Evolutionary conservation across 306 rosid species (phyloP), one percentile per base, ranked within the genome.

Genomic region (Lathyrus sativus): DNA sequence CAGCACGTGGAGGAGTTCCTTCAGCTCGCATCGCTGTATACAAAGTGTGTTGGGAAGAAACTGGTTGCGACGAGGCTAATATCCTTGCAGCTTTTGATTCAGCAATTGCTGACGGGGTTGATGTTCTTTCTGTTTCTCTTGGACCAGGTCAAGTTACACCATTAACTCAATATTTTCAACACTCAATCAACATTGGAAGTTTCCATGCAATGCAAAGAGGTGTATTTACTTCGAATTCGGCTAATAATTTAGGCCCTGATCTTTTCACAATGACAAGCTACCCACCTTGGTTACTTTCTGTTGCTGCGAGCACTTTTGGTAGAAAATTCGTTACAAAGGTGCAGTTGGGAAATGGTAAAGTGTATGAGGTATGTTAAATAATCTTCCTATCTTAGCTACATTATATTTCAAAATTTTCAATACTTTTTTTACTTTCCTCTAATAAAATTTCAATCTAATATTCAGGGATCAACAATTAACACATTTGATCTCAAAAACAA

Each of bases 201-300:
- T 88, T 86, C 41, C 91, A 88, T 44, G 83, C 91, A 17, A 73
- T 80, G 83, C 74, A 43, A 35, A 78, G 19, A 5, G 86, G 89
- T 5, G 79, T 86, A 11, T 42, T 84, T 28, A 83, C 87, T 0
- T 82, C 89, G 0, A 46, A 11, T n/a, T 22, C 87, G 1, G 89
- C 89, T 0, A 73, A 78, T 15, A 89, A 86, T 22, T 0, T 0
- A 0, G 89, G 96, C 12, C 88, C 96, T 0, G 0, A 0, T 0
- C 39, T 7, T 2, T 29, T 3, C 14, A 51, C 85, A 6, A 17
- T 74, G 13, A 5, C 77, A 8, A 80, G 54, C 35, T 43, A 54
- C 28, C 2, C 89, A 4, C 92, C 88, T 0, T 87, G 92, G 92
- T 31, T 68, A 4, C 86, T 87, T n/a, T 84, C 89, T 0, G 87